A percentile compares a stretch with the other conserved stretches of the same genome.
Evolutionary conservation across 1,284 basidiomycete species (phyloP).

Genomic region (Xanthoconium separans): DNA sequence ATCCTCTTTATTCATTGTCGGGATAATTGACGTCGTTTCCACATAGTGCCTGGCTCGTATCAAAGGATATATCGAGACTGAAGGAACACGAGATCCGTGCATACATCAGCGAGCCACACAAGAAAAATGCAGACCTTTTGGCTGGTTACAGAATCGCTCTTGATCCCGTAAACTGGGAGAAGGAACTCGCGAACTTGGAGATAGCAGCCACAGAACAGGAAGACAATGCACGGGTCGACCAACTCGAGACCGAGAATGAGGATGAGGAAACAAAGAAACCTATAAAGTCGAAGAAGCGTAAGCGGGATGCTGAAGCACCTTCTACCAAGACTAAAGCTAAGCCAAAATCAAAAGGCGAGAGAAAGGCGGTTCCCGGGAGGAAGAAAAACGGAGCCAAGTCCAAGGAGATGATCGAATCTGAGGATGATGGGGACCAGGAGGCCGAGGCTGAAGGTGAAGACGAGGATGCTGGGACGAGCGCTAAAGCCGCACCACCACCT

Average conservation of each 20-base stretch:
- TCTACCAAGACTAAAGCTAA: conserved; percentile 43
- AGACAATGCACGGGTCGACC: conserved; percentile 67
- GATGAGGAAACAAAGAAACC: conserved; percentile 50
- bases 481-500: conserved; percentile 58
- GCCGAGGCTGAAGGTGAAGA: conserved; percentile 48
- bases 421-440: conserved; percentile 51
- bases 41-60: conserved; percentile 78
- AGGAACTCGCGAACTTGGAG: conserved; percentile 47
- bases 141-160: conserved; percentile 82
- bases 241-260: conserved; percentile 56
- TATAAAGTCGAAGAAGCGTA: conserved; percentile 59
- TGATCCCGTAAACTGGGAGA: conserved; percentile 78
- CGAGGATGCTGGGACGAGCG: conserved; percentile 52
- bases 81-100: conserved; percentile 80
- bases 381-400: conserved; percentile 64
- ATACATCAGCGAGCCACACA: conserved; percentile 74
- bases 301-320: conserved; percentile 47
- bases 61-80: conserved; percentile 82
- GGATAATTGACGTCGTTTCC: conserved; percentile 15
- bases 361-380: conserved; percentile 36
- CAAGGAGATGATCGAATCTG: conserved; percentile 68
- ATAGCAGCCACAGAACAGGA: conserved; percentile 53
- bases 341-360: conserved; percentile 36
- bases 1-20: conserved; percentile 11
- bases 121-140: conserved; percentile 75